phyloP scores from a whole-genome alignment of 495 filamentous ascomycete genomes.

The Penicillium salamii region DNA sequence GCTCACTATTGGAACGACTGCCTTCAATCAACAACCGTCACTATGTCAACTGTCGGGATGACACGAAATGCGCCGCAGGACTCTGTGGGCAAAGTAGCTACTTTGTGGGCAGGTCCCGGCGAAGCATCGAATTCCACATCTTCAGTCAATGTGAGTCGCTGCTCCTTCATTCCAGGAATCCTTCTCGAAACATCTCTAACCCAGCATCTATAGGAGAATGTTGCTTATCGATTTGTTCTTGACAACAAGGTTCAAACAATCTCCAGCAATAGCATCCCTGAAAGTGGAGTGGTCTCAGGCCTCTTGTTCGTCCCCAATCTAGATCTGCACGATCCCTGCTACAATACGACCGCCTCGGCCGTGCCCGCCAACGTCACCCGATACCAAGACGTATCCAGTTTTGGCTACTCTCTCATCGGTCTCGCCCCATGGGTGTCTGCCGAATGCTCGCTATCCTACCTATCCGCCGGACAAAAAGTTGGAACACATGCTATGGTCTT shows the following conservation, averaged over 20 bases:
- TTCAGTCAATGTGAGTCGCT: slow-evolving; percentile 32
- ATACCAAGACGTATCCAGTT: slow-evolving; percentile 58
- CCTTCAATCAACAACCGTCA: background rate
- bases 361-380: slow-evolving; percentile 76
- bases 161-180: background rate
- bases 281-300: slow-evolving; percentile 60
- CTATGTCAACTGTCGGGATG: slow-evolving; percentile 8
- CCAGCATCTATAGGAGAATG: slow-evolving; percentile 45
- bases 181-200: slow-evolving; percentile 2
- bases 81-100: slow-evolving; percentile 34
- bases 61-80: slow-evolving; percentile 20
- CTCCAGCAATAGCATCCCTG: slow-evolving; percentile 55
- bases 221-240: slow-evolving; percentile 62
- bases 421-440: slow-evolving; percentile 84
- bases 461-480: slow-evolving; percentile 57
- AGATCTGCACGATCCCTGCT: slow-evolving; percentile 52
- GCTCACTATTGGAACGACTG: background rate
- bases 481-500: slow-evolving; percentile 69
- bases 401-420: slow-evolving; percentile 60
- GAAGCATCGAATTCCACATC: slow-evolving; percentile 32
- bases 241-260: slow-evolving; percentile 66
- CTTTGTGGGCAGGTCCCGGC: slow-evolving; percentile 40
- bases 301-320: slow-evolving; percentile 82
- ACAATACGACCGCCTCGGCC: slow-evolving; percentile 49
- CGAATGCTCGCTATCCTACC: slow-evolving; percentile 66